Evolutionary conservation across 139 green algal genomes (phyloP).

Genomic region (Gonium pectorale): DNA sequence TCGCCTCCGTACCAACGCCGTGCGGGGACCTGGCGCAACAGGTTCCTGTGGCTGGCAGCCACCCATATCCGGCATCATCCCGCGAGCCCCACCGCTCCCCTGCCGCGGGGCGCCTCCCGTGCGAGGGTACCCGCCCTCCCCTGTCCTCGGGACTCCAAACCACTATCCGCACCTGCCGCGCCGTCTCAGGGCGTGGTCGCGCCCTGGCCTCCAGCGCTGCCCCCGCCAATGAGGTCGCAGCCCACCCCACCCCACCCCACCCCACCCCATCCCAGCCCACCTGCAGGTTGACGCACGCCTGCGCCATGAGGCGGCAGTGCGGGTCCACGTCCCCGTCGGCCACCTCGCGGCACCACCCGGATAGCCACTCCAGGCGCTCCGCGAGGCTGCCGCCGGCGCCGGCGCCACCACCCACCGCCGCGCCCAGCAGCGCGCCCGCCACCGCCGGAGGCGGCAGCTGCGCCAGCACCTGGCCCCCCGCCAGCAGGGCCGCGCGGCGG

Average conservation of each 20-base stretch:
- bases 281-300: slow-evolving; percentile 56
- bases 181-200: background rate
- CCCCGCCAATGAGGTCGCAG: background rate
- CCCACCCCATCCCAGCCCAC: background rate
- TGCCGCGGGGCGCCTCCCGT: too few relatives aligned
- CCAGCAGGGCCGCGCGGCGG: slow-evolving; percentile 72
- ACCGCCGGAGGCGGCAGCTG: slow-evolving; percentile 67
- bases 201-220: background rate
- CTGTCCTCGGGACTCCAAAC: too few relatives aligned
- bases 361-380: slow-evolving; percentile 37
- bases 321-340: slow-evolving; percentile 54
- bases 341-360: background rate
- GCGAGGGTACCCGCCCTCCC: too few relatives aligned
- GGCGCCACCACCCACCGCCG: background rate
- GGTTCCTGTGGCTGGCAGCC: too few relatives aligned
- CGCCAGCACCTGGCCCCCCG: slow-evolving; percentile 64
- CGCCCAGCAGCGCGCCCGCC: slow-evolving; percentile 56
- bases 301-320: slow-evolving; percentile 55
- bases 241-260: background rate
- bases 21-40: too few relatives aligned
- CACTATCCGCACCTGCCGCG: background rate
- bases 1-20: too few relatives aligned
- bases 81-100: too few relatives aligned
- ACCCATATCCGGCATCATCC: too few relatives aligned
- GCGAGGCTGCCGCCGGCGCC: slow-evolving; percentile 1